These are phyloP conservation scores for Phaeophleospora eucalypticola DNA, from an alignment of 2,329 filamentous ascomycete genomes.

Conservation along the genomic window DNA sequence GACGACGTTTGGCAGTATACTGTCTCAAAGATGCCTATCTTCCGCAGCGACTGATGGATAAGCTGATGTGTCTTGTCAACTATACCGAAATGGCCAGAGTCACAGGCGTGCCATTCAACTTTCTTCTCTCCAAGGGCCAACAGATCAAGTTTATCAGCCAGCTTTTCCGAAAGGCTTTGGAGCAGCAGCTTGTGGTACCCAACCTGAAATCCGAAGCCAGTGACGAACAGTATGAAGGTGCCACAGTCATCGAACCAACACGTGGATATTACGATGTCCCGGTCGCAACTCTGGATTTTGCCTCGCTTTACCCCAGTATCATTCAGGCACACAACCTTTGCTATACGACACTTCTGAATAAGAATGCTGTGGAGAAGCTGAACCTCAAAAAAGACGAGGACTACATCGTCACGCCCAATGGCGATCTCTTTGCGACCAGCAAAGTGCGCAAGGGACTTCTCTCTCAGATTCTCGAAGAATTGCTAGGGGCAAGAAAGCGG, in stretches of 20 bases:
- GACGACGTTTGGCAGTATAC: conserved; percentile 86
- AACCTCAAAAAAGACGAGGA: conserved; percentile 81
- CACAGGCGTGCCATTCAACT: conserved; percentile 97
- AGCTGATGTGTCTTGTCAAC: conserved; percentile 96
- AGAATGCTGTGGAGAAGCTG: conserved; percentile 70
- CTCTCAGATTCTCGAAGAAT: conserved; percentile 91
- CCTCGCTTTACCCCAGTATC: conserved; percentile 95
- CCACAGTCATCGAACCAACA: conserved; percentile 93
- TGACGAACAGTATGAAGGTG: conserved; percentile 93
- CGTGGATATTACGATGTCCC: conserved; percentile 93
- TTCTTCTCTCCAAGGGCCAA: conserved; percentile 82
- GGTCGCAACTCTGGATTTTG: conserved; percentile 96
- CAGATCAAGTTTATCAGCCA: conserved; percentile 98
- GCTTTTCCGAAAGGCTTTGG: conserved; percentile 87
- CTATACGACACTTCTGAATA: conserved; percentile 88
- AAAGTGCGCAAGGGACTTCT: conserved; percentile 89
- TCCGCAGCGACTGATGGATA: conserved; percentile 91
- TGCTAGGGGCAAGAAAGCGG: conserved; percentile 85
- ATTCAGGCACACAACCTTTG: conserved; percentile 98
- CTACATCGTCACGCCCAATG: conserved; percentile 93
- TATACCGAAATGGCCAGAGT: conserved; percentile 99
- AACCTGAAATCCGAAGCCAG: conserved; percentile 66
- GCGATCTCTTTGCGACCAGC: conserved; percentile 83
- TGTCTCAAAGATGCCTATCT: conserved; percentile 97
- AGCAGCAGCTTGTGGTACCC: conserved; percentile 91